Evolutionary conservation across 352 stramenopile genomes (phyloP).

Genomic region (Pythium brachiatum): DNA sequence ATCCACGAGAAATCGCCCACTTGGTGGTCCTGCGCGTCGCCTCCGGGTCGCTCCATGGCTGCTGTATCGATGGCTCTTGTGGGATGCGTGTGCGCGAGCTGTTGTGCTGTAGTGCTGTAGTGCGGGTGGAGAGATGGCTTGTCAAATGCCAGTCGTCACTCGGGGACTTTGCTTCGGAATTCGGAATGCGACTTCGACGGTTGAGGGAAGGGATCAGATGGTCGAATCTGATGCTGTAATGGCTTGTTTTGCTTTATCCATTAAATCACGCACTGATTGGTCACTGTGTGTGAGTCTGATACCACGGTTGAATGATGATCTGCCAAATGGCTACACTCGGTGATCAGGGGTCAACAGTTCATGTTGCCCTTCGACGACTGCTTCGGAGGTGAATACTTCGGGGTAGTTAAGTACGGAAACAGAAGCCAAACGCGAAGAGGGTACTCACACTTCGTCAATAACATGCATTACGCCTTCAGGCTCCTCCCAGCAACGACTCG

Average conservation of each 20-base stretch:
- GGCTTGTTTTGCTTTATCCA: conserved; percentile 11
- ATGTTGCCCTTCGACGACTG: no score
- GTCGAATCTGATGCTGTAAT: conserved; percentile 8
- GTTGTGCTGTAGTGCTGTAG: neutral
- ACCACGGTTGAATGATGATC: no score
- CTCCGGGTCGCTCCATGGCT: conserved; percentile 23
- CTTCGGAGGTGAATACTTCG: no score
- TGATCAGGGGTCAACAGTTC: no score
- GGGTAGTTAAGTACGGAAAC: no score
- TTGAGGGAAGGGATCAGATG: conserved; percentile 7
- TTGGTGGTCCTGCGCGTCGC: conserved; percentile 19
- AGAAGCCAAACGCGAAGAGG: no score
- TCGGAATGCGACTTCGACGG: conserved; percentile 21
- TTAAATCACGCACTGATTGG: conserved; percentile 10
- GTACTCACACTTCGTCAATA: no score
- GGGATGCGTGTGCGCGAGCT: neutral
- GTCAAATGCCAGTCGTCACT: neutral
- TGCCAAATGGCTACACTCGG: neutral
- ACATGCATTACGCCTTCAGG: no score
- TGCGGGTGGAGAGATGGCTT: neutral
- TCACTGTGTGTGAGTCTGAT: conserved; percentile 12
- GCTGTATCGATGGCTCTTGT: neutral
- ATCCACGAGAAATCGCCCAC: conserved; percentile 70
- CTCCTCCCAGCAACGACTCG: no score
- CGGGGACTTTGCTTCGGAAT: conserved; percentile 16